Percentiles rank a stretch among this genome's conserved stretches.
Evolutionary conservation across 768 basidiomycete species (phyloP).

Genomic region (Leucosporidium creatinivorum): DNA sequence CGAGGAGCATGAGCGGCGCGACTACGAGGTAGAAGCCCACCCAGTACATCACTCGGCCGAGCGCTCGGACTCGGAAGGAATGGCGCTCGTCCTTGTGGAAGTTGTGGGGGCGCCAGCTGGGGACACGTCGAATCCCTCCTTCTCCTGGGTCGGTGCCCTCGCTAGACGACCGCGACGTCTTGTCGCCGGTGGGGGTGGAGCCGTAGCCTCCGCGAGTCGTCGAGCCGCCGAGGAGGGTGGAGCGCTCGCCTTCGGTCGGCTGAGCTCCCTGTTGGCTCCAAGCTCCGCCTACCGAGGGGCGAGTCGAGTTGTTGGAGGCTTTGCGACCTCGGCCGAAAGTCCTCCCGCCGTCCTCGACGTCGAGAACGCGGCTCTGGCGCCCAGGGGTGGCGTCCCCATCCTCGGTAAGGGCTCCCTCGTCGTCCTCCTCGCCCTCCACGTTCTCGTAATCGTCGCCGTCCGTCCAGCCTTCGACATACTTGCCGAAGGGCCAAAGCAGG

Average conservation of each 20-base stretch:
- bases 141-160: constrained; percentile 25
- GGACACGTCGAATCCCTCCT: background rate
- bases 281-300: background rate
- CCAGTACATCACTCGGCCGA: constrained; percentile 56
- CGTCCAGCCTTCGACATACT: constrained; percentile 79
- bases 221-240: constrained; percentile 36
- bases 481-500: constrained; percentile 91
- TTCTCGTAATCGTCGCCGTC: constrained; percentile 43
- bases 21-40: constrained; percentile 64
- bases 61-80: constrained; percentile 34
- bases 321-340: constrained; percentile 11
- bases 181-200: background rate
- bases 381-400: background rate
- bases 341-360: constrained; percentile 13
- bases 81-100: constrained; percentile 14
- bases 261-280: constrained; percentile 40
- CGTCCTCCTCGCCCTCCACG: constrained; percentile 38
- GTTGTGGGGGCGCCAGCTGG: constrained; percentile 5
- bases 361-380: constrained; percentile 9
- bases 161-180: constrained; percentile 9
- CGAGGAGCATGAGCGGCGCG: constrained; percentile 77
- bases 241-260: constrained; percentile 37
- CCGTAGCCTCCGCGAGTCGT: constrained; percentile 19
- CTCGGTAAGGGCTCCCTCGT: constrained; percentile 5
- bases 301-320: background rate